Percentiles rank a stretch among this genome's conserved stretches.
Evolutionary conservation across 2,329 filamentous ascomycete species (phyloP).

Genomic region (Ceratocystis harringtonii): DNA sequence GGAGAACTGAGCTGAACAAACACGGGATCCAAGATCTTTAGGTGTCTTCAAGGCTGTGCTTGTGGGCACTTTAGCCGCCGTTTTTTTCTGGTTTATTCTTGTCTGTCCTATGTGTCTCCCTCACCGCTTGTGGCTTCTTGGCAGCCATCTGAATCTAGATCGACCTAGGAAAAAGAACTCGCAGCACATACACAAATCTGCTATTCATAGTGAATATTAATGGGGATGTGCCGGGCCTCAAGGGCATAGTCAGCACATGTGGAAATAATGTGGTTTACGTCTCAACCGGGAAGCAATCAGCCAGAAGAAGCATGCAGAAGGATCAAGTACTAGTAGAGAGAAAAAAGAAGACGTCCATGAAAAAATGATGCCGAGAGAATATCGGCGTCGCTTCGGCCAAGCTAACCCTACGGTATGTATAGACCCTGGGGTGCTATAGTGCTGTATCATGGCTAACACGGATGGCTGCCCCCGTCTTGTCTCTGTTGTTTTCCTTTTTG

Average conservation of each 20-base stretch:
- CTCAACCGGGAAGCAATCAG: background rate
- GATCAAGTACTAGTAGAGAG: background rate
- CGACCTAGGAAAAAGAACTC: background rate
- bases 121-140: background rate
- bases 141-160: background rate
- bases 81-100: background rate
- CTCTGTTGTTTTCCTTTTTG: background rate
- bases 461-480: background rate
- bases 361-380: background rate
- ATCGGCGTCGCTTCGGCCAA: background rate
- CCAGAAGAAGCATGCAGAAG: background rate
- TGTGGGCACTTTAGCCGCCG: background rate
- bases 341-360: background rate
- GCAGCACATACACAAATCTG: background rate
- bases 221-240: background rate
- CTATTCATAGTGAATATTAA: background rate
- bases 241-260: background rate
- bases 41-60: background rate
- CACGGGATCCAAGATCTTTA: background rate
- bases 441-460: background rate
- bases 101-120: background rate
- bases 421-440: background rate
- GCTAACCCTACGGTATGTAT: background rate
- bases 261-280: background rate
- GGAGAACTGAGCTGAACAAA: background rate